A percentile compares a stretch with the other conserved stretches of the same genome.
These are phyloP conservation scores for Volvox carteri DNA, from an alignment of 163 green algal species.

Conservation along the genomic window DNA sequence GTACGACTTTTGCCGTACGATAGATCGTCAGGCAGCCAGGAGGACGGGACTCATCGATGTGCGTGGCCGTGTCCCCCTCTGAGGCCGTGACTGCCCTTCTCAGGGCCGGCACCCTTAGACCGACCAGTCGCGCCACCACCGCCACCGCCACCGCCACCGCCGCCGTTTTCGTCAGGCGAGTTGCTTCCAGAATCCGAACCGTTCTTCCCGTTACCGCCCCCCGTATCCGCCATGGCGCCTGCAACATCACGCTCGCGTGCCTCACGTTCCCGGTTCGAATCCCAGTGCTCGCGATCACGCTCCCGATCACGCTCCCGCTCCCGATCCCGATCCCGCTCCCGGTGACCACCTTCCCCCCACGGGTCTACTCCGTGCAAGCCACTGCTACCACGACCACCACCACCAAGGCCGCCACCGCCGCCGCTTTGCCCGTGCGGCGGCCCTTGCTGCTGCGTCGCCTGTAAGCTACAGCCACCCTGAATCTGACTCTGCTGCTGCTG, in stretches of 20 bases:
- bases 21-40: too few relatives aligned
- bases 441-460: neutral
- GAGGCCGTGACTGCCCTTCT: constrained; percentile 23
- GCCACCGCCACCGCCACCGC: neutral
- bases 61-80: constrained; percentile 4
- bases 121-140: neutral
- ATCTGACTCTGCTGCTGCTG: neutral
- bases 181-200: constrained; percentile 44
- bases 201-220: constrained; percentile 51
- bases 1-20: too few relatives aligned
- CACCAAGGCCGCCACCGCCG: neutral
- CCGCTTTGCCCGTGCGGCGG: neutral
- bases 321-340: constrained; percentile 5
- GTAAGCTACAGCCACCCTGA: neutral
- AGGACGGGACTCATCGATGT: constrained; percentile 5
- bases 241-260: constrained; percentile 1
- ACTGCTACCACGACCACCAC: neutral
- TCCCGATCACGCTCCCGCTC: constrained; percentile 16
- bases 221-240: neutral
- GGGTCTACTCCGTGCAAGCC: neutral
- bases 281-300: constrained; percentile 25
- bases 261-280: neutral
- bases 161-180: constrained; percentile 52
- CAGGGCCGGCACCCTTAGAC: neutral
- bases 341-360: constrained; percentile 9